Evolutionary conservation across 2,329 filamentous ascomycete genomes (phyloP).

Genomic region (Tolypocladium tundrense): DNA sequence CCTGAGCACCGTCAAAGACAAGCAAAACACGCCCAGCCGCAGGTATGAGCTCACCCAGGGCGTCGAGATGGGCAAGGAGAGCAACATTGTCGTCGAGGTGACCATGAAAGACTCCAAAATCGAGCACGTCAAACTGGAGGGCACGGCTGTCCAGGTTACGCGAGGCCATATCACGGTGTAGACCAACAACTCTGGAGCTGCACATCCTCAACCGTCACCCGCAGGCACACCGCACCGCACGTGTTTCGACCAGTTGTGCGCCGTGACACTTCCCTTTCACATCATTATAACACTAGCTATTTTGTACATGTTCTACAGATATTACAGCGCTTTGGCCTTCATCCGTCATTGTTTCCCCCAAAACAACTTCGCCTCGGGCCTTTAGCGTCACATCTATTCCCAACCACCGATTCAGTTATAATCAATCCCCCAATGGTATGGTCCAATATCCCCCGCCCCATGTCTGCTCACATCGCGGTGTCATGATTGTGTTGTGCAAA

Average conservation of each 20-base stretch:
- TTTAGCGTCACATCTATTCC: slow-evolving; percentile 7
- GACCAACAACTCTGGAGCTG: neutral
- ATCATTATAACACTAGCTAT: slow-evolving; percentile 14
- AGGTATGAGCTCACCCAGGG: slow-evolving; percentile 51
- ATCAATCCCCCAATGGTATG: neutral
- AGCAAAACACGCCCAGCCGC: slow-evolving; percentile 15
- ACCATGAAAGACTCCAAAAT: slow-evolving; percentile 18
- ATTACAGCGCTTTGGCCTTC: slow-evolving; percentile 17
- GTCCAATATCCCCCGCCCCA: neutral
- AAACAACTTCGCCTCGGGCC: slow-evolving; percentile 9
- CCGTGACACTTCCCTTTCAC: slow-evolving; percentile 7
- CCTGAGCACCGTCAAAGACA: slow-evolving; percentile 33
- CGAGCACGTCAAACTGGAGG: slow-evolving; percentile 20
- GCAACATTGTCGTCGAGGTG: slow-evolving; percentile 40
- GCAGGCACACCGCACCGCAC: neutral
- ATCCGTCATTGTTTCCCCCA: slow-evolving; percentile 13
- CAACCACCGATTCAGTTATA: slow-evolving; percentile 1
- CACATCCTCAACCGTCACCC: neutral
- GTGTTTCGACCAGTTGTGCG: slow-evolving; percentile 5
- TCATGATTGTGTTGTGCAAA: neutral
- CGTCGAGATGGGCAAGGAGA: slow-evolving; percentile 55
- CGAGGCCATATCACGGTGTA: slow-evolving; percentile 15
- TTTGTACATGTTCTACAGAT: slow-evolving; percentile 27
- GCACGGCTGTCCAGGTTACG: slow-evolving; percentile 25
- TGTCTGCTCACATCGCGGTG: neutral